Conservation (phyloP, 192 early-diverging fungal species). For the Coemansia sp. region DNA sequence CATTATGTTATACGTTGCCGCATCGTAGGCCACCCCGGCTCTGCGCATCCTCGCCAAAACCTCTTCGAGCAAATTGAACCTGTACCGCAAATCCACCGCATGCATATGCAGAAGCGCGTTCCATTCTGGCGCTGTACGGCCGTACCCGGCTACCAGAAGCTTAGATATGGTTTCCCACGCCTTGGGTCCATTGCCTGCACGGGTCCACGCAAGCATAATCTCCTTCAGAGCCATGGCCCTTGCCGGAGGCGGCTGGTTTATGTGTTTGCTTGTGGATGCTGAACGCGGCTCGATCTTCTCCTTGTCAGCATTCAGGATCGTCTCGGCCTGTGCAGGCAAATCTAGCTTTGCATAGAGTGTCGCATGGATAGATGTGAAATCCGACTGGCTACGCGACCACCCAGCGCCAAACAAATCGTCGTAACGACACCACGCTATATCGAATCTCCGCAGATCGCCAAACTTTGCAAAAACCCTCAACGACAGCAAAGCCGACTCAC, state of each 20-base stretch:
- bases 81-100: constrained; percentile 43
- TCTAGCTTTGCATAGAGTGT: constrained; percentile 30
- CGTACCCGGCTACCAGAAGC: constrained; percentile 26
- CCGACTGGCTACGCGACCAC: constrained; percentile 9
- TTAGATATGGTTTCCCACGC: constrained; percentile 26
- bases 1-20: constrained; percentile 40
- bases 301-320: not conserved
- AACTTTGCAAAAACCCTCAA: constrained; percentile 34
- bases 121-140: constrained; percentile 28
- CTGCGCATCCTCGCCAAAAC: constrained; percentile 25
- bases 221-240: constrained; percentile 22
- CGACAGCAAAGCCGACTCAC: constrained; percentile 15
- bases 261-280: not conserved
- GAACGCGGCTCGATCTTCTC: not conserved
- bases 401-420: not conserved
- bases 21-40: constrained; percentile 18
- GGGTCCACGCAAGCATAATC: constrained; percentile 39
- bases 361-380: constrained; percentile 18
- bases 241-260: constrained; percentile 5
- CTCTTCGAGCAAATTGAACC: constrained; percentile 25
- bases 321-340: constrained; percentile 23
- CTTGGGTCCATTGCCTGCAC: constrained; percentile 10
- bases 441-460: constrained; percentile 26
- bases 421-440: not conserved
- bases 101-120: constrained; percentile 43